These are phyloP conservation scores for Lecanicillium sp. DNA, from an alignment of 2,329 filamentous ascomycete genomes.

Conservation along the genomic window DNA sequence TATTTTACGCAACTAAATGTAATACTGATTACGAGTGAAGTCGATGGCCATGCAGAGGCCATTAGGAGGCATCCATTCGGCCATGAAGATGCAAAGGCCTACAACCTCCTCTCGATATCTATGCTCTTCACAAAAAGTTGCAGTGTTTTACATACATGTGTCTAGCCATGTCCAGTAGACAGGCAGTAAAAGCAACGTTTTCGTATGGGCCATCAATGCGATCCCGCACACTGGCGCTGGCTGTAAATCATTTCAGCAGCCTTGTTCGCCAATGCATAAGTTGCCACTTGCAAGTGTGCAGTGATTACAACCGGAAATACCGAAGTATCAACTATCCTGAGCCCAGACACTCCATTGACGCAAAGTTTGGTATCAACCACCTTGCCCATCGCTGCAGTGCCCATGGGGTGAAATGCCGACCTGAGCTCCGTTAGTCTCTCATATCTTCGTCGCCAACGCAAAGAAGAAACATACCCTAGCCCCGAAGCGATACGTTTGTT, in stretches of 20 bases:
- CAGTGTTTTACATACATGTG: too few species aligned
- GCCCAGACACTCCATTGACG: constrained; percentile 27
- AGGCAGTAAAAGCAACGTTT: too few species aligned
- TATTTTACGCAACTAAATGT: too few species aligned
- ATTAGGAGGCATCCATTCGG: too few species aligned
- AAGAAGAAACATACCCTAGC: constrained; percentile 2
- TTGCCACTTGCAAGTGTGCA: constrained; percentile 37
- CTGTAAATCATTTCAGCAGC: constrained; percentile 44
- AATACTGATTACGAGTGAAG: too few species aligned
- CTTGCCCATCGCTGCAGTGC: constrained; percentile 25
- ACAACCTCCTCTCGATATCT: too few species aligned
- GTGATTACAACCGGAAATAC: constrained; percentile 23
- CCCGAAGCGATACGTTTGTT: constrained; percentile 15
- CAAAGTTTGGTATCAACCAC: constrained; percentile 34
- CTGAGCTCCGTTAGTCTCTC: constrained; percentile 2
- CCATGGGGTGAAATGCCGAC: constrained; percentile 20
- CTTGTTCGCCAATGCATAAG: constrained; percentile 50
- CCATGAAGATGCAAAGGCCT: too few species aligned
- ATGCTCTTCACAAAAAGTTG: too few species aligned
- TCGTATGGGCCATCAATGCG: neutral
- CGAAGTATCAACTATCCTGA: constrained; percentile 31
- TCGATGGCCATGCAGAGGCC: too few species aligned
- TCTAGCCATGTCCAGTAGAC: too few species aligned
- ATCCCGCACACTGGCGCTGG: constrained; percentile 5
- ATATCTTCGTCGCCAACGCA: neutral